A percentile compares a stretch with the other conserved stretches of the same genome.
Conservation (phyloP, 768 basidiomycete genomes). For the Lactarius hatsudake region DNA sequence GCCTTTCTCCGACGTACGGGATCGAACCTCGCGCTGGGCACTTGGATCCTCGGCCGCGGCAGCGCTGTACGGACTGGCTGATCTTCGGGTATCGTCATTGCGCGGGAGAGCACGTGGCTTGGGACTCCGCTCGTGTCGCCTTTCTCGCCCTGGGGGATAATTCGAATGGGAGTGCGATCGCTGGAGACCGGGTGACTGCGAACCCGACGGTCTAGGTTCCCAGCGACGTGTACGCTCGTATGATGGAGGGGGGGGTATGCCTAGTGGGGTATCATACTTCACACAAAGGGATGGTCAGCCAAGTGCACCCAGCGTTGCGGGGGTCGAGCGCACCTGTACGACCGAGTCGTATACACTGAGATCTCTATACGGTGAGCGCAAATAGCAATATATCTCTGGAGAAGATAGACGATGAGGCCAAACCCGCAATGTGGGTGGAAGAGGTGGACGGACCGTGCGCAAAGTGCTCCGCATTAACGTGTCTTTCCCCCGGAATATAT, state of each 20-base stretch:
- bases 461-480: slow-evolving; percentile 86
- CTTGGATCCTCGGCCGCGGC: neutral
- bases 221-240: slow-evolving; percentile 34
- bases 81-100: neutral
- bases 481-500: slow-evolving; percentile 54
- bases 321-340: slow-evolving; percentile 58
- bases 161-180: slow-evolving; percentile 13
- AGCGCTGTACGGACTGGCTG: neutral
- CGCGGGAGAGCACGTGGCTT: neutral
- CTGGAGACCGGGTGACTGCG: slow-evolving; percentile 32
- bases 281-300: slow-evolving; percentile 1
- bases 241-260: slow-evolving; percentile 39
- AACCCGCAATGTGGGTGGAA: neutral
- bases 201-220: slow-evolving; percentile 25
- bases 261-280: slow-evolving; percentile 60
- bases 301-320: neutral
- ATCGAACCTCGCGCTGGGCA: neutral
- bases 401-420: neutral
- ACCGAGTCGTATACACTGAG: slow-evolving; percentile 76
- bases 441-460: slow-evolving; percentile 68
- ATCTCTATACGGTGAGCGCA: slow-evolving; percentile 86
- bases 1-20: neutral
- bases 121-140: neutral
- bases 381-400: slow-evolving; percentile 82
- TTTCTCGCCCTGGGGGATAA: slow-evolving; percentile 24